A percentile compares a stretch with the other conserved stretches of the same genome.
Evolutionary conservation across 352 stramenopile species (phyloP).

Genomic region (Sclerospora graminicola): DNA sequence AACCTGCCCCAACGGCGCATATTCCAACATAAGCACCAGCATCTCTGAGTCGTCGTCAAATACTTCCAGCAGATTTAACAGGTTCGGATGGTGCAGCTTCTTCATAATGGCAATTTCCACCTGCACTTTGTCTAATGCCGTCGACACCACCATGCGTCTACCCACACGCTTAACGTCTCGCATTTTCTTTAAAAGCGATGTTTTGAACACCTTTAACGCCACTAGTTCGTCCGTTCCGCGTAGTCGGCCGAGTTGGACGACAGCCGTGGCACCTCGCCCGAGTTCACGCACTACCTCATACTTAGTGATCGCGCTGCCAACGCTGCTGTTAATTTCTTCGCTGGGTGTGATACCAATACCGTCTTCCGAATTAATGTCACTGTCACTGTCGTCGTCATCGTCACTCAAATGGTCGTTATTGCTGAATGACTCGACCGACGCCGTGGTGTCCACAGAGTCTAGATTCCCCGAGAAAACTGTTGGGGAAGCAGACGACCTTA

Average conservation of each 20-base stretch:
- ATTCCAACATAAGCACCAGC: slow-evolving; percentile 81
- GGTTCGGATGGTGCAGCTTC: slow-evolving; percentile 67
- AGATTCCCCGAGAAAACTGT: neutral
- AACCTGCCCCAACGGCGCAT: slow-evolving; percentile 66
- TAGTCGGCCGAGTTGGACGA: slow-evolving; percentile 67
- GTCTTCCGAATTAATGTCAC: slow-evolving; percentile 18
- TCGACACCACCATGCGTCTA: slow-evolving; percentile 76
- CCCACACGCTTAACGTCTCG: slow-evolving; percentile 78
- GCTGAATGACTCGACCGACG: slow-evolving; percentile 27
- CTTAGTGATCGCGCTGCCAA: slow-evolving; percentile 43
- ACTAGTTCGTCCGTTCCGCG: slow-evolving; percentile 49
- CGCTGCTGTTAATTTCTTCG: slow-evolving; percentile 5
- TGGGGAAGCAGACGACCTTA: neutral
- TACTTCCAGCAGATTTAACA: slow-evolving; percentile 74
- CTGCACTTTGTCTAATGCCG: slow-evolving; percentile 79
- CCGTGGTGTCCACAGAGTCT: slow-evolving; percentile 27
- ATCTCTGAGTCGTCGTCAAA: slow-evolving; percentile 78
- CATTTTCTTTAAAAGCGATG: slow-evolving; percentile 79
- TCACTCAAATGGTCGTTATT: slow-evolving; percentile 35
- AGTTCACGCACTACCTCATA: slow-evolving; percentile 77
- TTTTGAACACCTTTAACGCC: slow-evolving; percentile 81
- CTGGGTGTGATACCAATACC: slow-evolving; percentile 4
- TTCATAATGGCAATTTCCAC: slow-evolving; percentile 87
- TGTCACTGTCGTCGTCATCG: slow-evolving; percentile 27
- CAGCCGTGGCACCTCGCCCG: slow-evolving; percentile 63